Percentiles rank a stretch among this genome's conserved stretches.
Evolutionary conservation across 2,329 filamentous ascomycete species (phyloP).

Genomic region (Hypoxylon rubiginosum): DNA sequence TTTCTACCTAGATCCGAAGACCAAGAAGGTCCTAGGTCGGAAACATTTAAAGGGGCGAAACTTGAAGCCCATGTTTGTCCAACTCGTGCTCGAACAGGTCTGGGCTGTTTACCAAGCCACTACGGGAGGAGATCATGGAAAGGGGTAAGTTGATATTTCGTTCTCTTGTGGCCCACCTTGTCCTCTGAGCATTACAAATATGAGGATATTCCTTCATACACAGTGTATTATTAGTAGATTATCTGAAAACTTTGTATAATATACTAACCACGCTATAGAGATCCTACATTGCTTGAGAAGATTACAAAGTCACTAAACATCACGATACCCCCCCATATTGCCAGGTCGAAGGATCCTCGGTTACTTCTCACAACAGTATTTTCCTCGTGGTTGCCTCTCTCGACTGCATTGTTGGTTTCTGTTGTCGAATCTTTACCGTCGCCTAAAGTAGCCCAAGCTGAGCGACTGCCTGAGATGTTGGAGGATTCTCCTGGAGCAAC

Average conservation of each 20-base stretch:
- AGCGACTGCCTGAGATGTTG: constrained; percentile 83
- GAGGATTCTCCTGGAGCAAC: constrained; percentile 82
- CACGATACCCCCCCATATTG: constrained; percentile 84
- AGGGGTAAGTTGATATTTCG: constrained; percentile 70
- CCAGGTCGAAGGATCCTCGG: constrained; percentile 85
- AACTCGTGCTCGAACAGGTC: constrained; percentile 93
- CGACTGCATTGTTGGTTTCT: constrained; percentile 91
- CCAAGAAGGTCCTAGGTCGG: constrained; percentile 88
- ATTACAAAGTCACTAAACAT: constrained; percentile 93
- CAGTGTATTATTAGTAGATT: no score
- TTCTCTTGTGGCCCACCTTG: not conserved
- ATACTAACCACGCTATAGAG: constrained; percentile 61
- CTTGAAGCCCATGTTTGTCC: constrained; percentile 97
- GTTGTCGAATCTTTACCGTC: constrained; percentile 94
- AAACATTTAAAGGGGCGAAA: constrained; percentile 94
- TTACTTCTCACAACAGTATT: constrained; percentile 90
- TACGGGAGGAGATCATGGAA: constrained; percentile 82
- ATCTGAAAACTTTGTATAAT: not conserved
- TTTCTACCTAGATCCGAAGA: constrained; percentile 96
- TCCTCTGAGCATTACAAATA: not conserved
- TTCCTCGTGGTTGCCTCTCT: constrained; percentile 89
- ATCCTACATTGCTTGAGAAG: constrained; percentile 87
- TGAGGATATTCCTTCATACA: no score
- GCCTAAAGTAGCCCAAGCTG: constrained; percentile 82
- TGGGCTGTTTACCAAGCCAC: constrained; percentile 97